Base-by-base conservation (phyloP, 306 rosid species). In the Mimosa pudica region DNA sequence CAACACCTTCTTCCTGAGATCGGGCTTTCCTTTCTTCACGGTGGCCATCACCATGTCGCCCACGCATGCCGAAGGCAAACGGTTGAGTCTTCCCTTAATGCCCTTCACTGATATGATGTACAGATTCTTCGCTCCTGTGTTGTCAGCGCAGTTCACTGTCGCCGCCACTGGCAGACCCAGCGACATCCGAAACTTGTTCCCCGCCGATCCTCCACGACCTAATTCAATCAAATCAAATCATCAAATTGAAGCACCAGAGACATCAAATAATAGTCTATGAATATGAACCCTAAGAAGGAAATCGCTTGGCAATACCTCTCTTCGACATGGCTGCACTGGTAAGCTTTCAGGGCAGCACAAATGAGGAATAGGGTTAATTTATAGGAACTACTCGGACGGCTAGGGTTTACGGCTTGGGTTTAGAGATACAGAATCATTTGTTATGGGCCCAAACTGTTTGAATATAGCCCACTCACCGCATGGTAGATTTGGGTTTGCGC, bases 21-120 rank as follows among this genome's bases (percentile, higher is more conserved):
- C 97, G 0, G 98, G 97, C 67, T 94, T 94, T 6, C 97, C 97
- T 20, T 94, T 92, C 89, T 94, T 94, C 38, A 92, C 97, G 8
- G 98, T 94, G 18, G 98, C 98, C 97, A 90, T 94, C 2, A 94
- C 98, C 97, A 94, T 94, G 82, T 94, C 97, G 0, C 98, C 98
- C 36, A 90, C 98, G 76, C 97, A 92, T 1, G 98, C 98, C 0
- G 97, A 94, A 0, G 98, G 98, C 80, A 94, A 82, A 30, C 96
- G 93, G 79, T 94, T 90, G 16, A 94, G 86, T 8, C 93, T 86
- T 3, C 98, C 98, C 82, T 94, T 94, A 81, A 94, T 94, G 54
- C 97, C 97, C 83, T 94, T 94, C 54, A 94, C 97, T 1, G 98
- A 94, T 10, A 94, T 94, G 67, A 90, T 90, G 89, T 94, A 94